These are phyloP conservation scores for Periglandula ipomoeae DNA, from an alignment of 2,329 filamentous ascomycete species.

Conservation along the genomic window DNA sequence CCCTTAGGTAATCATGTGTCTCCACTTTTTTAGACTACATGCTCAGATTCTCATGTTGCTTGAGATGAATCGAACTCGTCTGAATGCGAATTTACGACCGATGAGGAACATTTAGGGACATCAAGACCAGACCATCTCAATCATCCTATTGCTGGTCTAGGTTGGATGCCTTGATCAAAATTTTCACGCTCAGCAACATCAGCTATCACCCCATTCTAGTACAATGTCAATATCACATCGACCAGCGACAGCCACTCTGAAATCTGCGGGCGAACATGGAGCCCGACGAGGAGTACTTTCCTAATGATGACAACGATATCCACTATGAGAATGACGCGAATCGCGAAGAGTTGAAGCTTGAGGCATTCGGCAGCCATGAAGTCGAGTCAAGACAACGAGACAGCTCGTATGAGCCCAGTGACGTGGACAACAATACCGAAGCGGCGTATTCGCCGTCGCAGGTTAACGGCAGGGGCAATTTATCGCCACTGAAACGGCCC, in stretches of 20 bases:
- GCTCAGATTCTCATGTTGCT: neutral
- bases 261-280: conserved; percentile 21
- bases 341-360: neutral
- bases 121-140: neutral
- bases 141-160: neutral
- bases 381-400: neutral
- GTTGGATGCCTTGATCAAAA: neutral
- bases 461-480: conserved; percentile 6
- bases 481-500: conserved; percentile 21
- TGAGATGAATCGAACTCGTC: neutral
- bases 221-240: conserved; percentile 20
- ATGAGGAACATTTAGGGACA: neutral
- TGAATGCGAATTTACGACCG: neutral
- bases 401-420: conserved; percentile 3
- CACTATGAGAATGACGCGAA: neutral
- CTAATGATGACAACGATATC: conserved; percentile 6
- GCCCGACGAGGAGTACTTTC: conserved; percentile 14
- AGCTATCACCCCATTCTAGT: conserved; percentile 9
- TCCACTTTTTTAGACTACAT: neutral
- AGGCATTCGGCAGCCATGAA: neutral
- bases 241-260: conserved; percentile 10
- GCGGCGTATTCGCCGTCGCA: neutral
- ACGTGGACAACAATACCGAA: conserved; percentile 2
- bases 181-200: neutral
- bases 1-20: conserved; percentile 1